These are phyloP conservation scores for Canariomyces notabilis DNA, from an alignment of 2,329 filamentous ascomycete species.

Conservation along the genomic window DNA sequence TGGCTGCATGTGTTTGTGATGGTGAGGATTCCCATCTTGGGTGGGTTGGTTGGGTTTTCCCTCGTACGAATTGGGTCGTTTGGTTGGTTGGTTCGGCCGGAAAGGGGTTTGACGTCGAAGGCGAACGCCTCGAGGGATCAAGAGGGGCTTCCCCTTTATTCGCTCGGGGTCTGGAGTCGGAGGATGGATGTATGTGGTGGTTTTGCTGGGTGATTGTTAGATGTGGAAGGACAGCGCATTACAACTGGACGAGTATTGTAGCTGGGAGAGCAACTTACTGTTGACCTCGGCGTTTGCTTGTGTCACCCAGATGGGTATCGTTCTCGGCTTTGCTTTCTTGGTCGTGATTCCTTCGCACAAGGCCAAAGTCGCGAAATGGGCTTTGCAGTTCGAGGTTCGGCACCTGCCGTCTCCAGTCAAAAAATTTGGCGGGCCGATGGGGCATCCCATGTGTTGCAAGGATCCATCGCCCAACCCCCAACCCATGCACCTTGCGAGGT, in stretches of 20 bases:
- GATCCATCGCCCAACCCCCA: neutral
- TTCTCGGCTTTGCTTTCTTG: conserved; percentile 1
- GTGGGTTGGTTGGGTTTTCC: conserved; percentile 10
- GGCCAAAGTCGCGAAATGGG: conserved; percentile 2
- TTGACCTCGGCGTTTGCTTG: conserved; percentile 2
- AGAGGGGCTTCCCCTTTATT: neutral
- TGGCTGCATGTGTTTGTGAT: conserved; percentile 82
- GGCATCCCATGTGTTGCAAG: conserved; percentile 1
- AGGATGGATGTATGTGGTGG: too few relatives aligned
- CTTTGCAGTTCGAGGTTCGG: conserved; percentile 12
- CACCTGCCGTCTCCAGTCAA: conserved; percentile 18
- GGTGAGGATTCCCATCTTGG: conserved; percentile 53
- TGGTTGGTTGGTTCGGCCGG: neutral
- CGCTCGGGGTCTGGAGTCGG: neutral
- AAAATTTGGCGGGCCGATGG: neutral
- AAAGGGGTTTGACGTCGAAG: neutral
- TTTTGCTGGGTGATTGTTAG: neutral
- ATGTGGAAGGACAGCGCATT: too few relatives aligned
- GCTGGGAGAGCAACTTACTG: too few relatives aligned
- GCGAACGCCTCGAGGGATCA: neutral
- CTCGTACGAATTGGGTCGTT: neutral
- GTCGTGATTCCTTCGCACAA: conserved; percentile 11
- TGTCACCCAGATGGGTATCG: neutral
- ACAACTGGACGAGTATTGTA: too few relatives aligned
- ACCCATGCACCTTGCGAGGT: neutral